Conservation (phyloP, 345 rosid species). For the Schrenkiella parvula region DNA sequence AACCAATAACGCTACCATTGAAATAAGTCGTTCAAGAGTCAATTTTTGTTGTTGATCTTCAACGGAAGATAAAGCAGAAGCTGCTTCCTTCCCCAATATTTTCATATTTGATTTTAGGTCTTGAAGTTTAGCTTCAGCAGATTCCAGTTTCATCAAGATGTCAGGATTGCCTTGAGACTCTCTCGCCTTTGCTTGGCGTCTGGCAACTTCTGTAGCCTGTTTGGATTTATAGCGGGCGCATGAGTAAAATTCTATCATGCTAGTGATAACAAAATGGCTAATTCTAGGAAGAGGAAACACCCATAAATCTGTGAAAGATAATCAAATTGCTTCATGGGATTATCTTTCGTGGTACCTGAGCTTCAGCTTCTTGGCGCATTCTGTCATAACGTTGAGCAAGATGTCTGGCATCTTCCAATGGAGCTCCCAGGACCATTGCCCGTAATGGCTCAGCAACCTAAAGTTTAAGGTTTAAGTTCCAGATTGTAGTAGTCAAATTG, state of each 20-base stretch:
- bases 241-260: conserved; percentile 4
- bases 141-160: conserved; percentile 69
- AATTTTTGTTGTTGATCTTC: conserved; percentile 96
- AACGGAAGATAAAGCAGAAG: conserved; percentile 88
- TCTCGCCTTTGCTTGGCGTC: conserved; percentile 79
- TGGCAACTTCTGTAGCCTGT: conserved; percentile 93
- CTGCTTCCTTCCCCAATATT: conserved; percentile 88
- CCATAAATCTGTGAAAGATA: neutral
- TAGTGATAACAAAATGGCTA: neutral
- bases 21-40: conserved; percentile 87
- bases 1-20: conserved; percentile 59
- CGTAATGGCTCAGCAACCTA: conserved; percentile 97
- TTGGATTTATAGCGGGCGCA: conserved; percentile 31
- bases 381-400: conserved; percentile 98
- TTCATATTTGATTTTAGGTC: conserved; percentile 87
- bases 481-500: neutral
- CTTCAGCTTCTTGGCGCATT: conserved; percentile 96
- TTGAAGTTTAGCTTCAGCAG: conserved; percentile 80
- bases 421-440: conserved; percentile 95
- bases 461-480: neutral
- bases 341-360: conserved; percentile 54
- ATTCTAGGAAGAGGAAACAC: neutral
- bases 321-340: neutral
- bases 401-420: conserved; percentile 96
- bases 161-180: conserved; percentile 83